Conservation (phyloP, 2,329 filamentous ascomycete species). For the Leptographium procerum region DNA sequence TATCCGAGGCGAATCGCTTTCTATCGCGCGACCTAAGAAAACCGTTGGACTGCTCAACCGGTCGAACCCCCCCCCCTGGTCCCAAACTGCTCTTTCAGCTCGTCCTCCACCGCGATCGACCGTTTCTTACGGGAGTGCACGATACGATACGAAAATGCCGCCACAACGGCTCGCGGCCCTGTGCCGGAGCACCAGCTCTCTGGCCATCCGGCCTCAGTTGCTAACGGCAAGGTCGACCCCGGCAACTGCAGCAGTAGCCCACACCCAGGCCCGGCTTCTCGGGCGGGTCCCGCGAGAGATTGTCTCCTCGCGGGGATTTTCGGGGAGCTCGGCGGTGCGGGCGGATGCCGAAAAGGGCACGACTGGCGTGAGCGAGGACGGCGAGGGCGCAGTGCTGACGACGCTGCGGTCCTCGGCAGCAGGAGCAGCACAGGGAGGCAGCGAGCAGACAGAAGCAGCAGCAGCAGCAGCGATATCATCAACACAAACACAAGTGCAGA, state of each 20-base stretch:
- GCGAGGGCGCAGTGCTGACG: neutral
- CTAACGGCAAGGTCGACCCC: neutral
- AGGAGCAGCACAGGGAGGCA: neutral
- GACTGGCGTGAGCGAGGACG: neutral
- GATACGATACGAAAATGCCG: constrained; percentile 31
- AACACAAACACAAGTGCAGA: too few relatives aligned
- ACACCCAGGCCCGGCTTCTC: neutral
- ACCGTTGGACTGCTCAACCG: neutral
- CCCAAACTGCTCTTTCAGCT: too few relatives aligned
- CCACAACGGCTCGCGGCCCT: constrained; percentile 38
- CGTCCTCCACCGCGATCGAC: neutral
- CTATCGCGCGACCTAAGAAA: neutral
- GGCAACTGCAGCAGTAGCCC: neutral
- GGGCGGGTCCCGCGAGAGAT: neutral
- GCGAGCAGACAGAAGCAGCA: neutral
- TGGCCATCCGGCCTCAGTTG: constrained; percentile 21
- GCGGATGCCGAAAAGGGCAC: neutral
- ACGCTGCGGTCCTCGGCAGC: neutral
- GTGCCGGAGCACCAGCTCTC: constrained; percentile 24
- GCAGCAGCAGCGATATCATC: neutral
- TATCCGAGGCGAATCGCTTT: neutral
- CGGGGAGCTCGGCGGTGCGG: neutral
- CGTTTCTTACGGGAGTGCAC: neutral
- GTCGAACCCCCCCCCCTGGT: too few relatives aligned
- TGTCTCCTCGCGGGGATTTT: neutral